Evolutionary conservation across 306 rosid genomes (phyloP), one percentile per base, ranked within the genome.

Genomic region (Ammopiptanthus mongolicus): DNA sequence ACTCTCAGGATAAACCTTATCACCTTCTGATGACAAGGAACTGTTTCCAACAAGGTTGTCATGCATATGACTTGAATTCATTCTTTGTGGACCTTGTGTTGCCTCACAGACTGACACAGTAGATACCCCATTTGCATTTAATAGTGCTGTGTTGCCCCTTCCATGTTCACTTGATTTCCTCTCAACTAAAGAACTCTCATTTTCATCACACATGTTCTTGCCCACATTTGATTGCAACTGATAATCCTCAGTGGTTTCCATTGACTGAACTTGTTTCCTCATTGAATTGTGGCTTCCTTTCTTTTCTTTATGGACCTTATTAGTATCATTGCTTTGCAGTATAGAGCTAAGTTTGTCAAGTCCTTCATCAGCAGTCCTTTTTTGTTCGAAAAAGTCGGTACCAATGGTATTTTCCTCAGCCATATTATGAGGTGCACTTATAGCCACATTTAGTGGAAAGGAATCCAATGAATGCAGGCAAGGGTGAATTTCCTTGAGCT

Each of bases 401-500:
- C 65, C 85, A 25, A 82, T 53, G 55, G 87, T 83, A 65, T 81
- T 86, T 75, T 80, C 81, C 67, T 81, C 86, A n/a, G 84, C 87
- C 5, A 69, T 69, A 34, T 79, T 77, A 10, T 65, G 82, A 9
- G 92, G 91, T 46, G 92, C 84, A 64, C 95, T 87, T 66, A 29
- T 51, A 19, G 68, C 75, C 55, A 84, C 91, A 19, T 83, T 84
- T 28, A 86, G 77, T 19, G 88, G 88, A 65, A 86, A 75, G 9
- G 93, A 91, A 73, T 89, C 96, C 50, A 79, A 29, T 11, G 96
- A 91, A 70, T 74, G 80, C 23, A 76, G 81, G 10, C 81, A 81
- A 5, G 85, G 84, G 75, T 85, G 73, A 28, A 72, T 82, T 80
- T 84, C 86, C 83, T 41, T 80, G 23, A 82, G 80, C 68, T 87